A percentile compares a stretch with the other conserved stretches of the same genome.
Evolutionary conservation across 2,329 filamentous ascomycete species (phyloP).

Genomic region (Fusarium pilosicola): DNA sequence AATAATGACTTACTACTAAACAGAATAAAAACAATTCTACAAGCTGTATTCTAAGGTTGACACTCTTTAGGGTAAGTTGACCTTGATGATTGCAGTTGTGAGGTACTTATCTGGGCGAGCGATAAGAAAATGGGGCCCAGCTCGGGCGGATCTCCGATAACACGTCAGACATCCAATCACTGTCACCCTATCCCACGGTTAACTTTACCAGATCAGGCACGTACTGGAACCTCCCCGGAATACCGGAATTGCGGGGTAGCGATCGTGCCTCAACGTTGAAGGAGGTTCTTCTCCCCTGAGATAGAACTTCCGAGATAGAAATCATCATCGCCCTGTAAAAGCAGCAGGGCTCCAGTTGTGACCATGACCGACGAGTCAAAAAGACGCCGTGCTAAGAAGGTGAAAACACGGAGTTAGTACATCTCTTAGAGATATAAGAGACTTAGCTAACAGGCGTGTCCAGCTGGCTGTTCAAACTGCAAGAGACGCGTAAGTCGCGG

Average conservation of each 20-base stretch:
- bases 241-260: background rate
- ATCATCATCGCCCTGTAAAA: background rate
- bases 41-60: background rate
- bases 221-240: too few relatives aligned
- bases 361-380: background rate
- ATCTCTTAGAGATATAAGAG: too few relatives aligned
- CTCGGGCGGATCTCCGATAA: background rate
- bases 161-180: background rate
- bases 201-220: background rate
- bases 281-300: background rate
- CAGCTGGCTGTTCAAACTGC: conserved; percentile 23
- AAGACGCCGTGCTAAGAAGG: background rate
- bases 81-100: fast-evolving
- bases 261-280: too few relatives aligned
- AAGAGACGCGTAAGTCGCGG: conserved; percentile 17
- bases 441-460: background rate
- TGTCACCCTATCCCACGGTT: background rate
- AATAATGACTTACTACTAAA: too few relatives aligned
- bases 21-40: too few relatives aligned
- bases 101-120: background rate
- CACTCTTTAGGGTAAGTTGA: background rate
- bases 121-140: background rate
- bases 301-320: background rate
- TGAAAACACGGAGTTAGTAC: conserved; percentile 11
- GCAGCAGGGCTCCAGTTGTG: background rate